A percentile compares a stretch with the other conserved stretches of the same genome.
These are phyloP conservation scores for Fusarium sp. DNA, from an alignment of 2,329 filamentous ascomycete genomes.

Conservation along the genomic window DNA sequence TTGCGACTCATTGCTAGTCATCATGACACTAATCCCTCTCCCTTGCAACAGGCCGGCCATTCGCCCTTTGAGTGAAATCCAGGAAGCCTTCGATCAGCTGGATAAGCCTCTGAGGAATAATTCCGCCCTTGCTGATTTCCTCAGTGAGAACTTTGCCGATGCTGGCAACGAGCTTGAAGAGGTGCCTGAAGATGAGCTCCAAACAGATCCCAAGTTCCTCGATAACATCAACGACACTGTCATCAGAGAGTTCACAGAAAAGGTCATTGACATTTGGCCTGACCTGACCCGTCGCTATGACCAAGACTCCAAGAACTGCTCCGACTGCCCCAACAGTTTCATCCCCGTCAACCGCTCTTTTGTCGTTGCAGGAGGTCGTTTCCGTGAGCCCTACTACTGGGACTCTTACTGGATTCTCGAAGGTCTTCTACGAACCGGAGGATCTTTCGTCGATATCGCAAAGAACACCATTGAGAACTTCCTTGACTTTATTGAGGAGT, in stretches of 20 bases:
- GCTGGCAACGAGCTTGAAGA: constrained; percentile 72
- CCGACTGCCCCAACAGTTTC: constrained; percentile 72
- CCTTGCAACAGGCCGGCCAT: constrained; percentile 66
- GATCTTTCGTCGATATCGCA: constrained; percentile 72
- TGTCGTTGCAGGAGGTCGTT: constrained; percentile 78
- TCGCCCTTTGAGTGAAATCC: constrained; percentile 69
- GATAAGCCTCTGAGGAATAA: constrained; percentile 72
- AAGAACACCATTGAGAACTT: constrained; percentile 79
- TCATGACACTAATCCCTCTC: constrained; percentile 28
- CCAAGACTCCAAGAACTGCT: constrained; percentile 64
- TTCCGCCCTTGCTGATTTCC: constrained; percentile 70
- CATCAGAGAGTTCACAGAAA: constrained; percentile 69
- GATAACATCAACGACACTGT: constrained; percentile 67
- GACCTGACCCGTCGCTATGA: constrained; percentile 72
- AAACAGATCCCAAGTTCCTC: constrained; percentile 70
- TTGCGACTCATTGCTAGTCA: not conserved
- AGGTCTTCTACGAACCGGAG: constrained; percentile 73
- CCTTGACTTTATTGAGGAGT: constrained; percentile 72
- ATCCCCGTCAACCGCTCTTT: constrained; percentile 76
- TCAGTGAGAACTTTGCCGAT: constrained; percentile 72
- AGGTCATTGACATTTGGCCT: constrained; percentile 78
- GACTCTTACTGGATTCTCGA: constrained; percentile 78
- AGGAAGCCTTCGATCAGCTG: constrained; percentile 70
- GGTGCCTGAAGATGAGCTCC: constrained; percentile 64
- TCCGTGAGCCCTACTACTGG: constrained; percentile 79